A percentile compares a stretch with the other conserved stretches of the same genome.
These are phyloP conservation scores for Cryptomeria japonica DNA, from an alignment of 75 land plant species.

Conservation along the genomic window DNA sequence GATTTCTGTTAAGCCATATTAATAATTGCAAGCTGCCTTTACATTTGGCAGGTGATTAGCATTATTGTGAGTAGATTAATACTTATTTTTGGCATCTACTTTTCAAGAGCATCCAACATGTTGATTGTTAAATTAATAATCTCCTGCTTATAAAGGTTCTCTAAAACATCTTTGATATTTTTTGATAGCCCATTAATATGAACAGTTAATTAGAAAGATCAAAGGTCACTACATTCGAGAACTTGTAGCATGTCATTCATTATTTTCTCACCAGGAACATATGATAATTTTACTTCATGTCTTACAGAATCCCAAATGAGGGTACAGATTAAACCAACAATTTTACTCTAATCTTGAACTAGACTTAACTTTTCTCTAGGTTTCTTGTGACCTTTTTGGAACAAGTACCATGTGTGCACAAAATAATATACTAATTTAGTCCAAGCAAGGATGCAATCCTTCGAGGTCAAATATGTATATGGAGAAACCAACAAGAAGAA, in stretches of 20 bases:
- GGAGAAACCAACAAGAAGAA: not conserved
- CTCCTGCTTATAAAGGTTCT: not conserved
- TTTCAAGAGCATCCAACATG: not conserved
- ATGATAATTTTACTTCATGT: not conserved
- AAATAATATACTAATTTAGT: not conserved
- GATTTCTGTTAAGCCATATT: not conserved
- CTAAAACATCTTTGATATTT: not conserved
- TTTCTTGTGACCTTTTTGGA: not conserved
- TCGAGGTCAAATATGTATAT: not conserved
- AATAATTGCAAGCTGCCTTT: not conserved
- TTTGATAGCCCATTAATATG: not conserved
- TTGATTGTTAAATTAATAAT: not conserved
- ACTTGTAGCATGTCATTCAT: not conserved
- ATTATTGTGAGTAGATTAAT: not conserved
- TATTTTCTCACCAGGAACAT: no score
- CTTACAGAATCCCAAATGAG: no score
- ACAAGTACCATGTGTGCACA: not conserved
- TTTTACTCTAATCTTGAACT: no score
- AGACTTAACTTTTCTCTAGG: not conserved
- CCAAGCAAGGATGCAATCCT: not conserved
- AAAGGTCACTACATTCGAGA: not conserved
- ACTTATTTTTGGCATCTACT: not conserved
- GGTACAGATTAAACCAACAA: no score
- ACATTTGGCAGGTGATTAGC: not conserved
- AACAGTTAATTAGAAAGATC: not conserved